Base-by-base conservation (phyloP, 192 early-diverging fungal genomes). In the Phycomyces nitens region DNA sequence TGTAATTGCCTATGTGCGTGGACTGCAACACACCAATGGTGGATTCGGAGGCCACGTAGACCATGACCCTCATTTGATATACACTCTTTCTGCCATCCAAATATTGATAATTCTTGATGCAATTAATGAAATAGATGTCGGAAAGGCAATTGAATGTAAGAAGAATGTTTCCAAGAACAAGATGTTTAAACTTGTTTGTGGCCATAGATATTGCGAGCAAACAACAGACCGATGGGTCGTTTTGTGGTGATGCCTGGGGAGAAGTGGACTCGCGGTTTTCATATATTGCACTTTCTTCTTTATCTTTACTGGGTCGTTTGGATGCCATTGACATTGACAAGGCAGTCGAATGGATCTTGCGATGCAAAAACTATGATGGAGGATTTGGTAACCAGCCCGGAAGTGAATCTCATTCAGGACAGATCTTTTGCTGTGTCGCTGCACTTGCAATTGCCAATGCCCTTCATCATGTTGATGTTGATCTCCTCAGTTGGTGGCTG, bases 351-450 rank as follows among this genome's bases (percentile, higher is more conserved):
- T 98, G 85, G 65, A 76, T 98, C 23, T 63, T 84, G 5, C 23
- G 67, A 18, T 96, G 95, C 66, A 88, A 86, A 60, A 99, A 99
- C 77, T 96, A 93, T 77, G 95, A 99, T 73, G 97, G 97, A 42
- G 97, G 93, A 12, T 99, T 92, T 70, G 97, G 97, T 8, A 93
- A 80, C 55, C 77, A 80, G 22, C 93, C 93, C 0, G 94, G 94
- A 11, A 92, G 91, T 14, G 97, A 98, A 74, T 92, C 88, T 12
- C 97, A 99, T 74, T 82, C 94, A 1, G 97, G 82, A 12, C 91
- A 94, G 56, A 79, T 97, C 0, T 99, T 96, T 67, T 94, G 92
- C 44, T 94, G 93, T 58, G 87, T 99, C 9, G 95, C 88, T 0
- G 87, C 87, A 7, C 80, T 99, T 64, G 86, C 93, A 6, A 94